These are phyloP conservation scores for Claviceps purpurea DNA, from an alignment of 2,329 filamentous ascomycete genomes.

Conservation along the genomic window DNA sequence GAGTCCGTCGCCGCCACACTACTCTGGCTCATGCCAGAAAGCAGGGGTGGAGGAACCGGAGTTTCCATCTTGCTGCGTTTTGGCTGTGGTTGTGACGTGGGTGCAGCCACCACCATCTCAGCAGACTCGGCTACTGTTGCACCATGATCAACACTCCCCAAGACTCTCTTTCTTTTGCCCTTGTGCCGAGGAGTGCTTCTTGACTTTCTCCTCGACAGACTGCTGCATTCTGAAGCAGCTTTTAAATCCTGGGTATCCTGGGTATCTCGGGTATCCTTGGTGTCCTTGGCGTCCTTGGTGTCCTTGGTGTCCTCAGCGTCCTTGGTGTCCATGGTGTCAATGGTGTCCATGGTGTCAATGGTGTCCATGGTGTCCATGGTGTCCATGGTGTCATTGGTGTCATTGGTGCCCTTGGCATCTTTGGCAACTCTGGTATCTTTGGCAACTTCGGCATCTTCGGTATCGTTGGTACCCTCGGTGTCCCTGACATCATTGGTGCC, in stretches of 20 bases:
- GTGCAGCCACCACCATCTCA: conserved; percentile 12
- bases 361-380: no score
- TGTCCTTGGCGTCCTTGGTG: no score
- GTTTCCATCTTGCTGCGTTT: conserved; percentile 46
- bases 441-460: no score
- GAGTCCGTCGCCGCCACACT: conserved; percentile 15
- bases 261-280: conserved; percentile 8
- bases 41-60: conserved; percentile 35
- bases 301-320: no score
- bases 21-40: conserved; percentile 17
- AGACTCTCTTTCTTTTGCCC: conserved; percentile 34
- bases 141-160: conserved; percentile 20
- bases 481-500: no score
- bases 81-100: conserved; percentile 22
- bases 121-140: conserved; percentile 12
- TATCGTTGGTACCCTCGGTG: no score
- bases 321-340: no score
- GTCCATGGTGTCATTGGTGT: no score
- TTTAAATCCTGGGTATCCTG: conserved; percentile 6
- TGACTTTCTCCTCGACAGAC: conserved; percentile 13
- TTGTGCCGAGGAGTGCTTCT: conserved; percentile 18
- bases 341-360: no score
- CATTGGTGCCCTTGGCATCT: no score
- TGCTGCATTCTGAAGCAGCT: conserved; percentile 5
- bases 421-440: no score